These are phyloP conservation scores for Pseudozyma hubeiensis DNA, from an alignment of 1,284 basidiomycete genomes.

Conservation along the genomic window DNA sequence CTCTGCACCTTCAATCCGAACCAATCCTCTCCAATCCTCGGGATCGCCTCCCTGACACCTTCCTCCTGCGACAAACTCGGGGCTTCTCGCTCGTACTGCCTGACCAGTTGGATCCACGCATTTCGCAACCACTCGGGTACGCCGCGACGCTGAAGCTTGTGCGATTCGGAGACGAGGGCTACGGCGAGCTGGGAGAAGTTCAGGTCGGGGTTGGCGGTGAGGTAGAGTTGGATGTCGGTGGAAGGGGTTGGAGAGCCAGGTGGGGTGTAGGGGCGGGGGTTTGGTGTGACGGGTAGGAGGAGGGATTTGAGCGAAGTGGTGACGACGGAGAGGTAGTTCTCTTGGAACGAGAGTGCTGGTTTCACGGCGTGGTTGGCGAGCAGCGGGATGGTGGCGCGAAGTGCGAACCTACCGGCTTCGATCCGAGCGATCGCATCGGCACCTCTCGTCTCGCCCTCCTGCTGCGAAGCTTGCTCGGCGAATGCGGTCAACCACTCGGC, in stretches of 20 bases:
- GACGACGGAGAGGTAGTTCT: slow-evolving; percentile 44
- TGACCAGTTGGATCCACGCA: slow-evolving; percentile 45
- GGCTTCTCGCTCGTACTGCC: slow-evolving; percentile 55
- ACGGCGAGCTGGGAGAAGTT: slow-evolving; percentile 65
- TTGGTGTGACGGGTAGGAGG: slow-evolving; percentile 63
- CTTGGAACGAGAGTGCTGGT: slow-evolving; percentile 44
- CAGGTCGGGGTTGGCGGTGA: slow-evolving; percentile 62
- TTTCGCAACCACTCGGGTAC: slow-evolving; percentile 41
- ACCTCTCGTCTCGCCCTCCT: slow-evolving; percentile 34
- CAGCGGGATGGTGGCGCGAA: slow-evolving; percentile 52
- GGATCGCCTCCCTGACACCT: slow-evolving; percentile 29
- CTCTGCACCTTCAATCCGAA: slow-evolving; percentile 49
- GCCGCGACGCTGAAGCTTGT: slow-evolving; percentile 7
- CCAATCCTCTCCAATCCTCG: slow-evolving; percentile 38
- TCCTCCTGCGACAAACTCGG: slow-evolving; percentile 44
- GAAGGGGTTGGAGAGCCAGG: slow-evolving; percentile 36
- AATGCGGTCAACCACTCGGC: slow-evolving; percentile 55
- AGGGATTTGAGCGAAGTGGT: slow-evolving; percentile 48
- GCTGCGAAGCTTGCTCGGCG: slow-evolving; percentile 25
- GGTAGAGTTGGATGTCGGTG: slow-evolving; percentile 45
- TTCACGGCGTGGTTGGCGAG: slow-evolving; percentile 35
- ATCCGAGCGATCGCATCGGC: slow-evolving; percentile 46
- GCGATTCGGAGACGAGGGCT: slow-evolving; percentile 51
- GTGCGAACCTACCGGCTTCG: slow-evolving; percentile 56
- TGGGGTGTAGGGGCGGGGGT: slow-evolving; percentile 62